A percentile compares a stretch with the other conserved stretches of the same genome.
Conservation (phyloP, 2,329 filamentous ascomycete species). For the Paecilomyces niveus region DNA sequence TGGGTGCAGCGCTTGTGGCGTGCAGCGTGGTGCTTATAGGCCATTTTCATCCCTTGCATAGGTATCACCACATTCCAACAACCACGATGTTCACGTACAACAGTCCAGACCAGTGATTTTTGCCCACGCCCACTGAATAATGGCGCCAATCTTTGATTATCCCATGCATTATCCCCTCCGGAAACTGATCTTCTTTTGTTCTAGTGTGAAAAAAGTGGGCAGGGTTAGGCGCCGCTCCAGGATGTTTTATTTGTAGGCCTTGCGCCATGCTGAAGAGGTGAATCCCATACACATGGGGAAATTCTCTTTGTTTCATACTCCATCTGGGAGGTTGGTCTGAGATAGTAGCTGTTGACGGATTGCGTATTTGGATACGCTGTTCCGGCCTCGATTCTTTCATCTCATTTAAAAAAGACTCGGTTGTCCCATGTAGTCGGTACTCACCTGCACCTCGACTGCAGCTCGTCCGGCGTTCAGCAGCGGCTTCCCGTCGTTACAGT, state of each 20-base stretch:
- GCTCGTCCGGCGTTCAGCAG: neutral
- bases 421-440: neutral
- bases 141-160: neutral
- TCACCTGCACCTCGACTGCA: neutral
- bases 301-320: neutral
- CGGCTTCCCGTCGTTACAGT: neutral
- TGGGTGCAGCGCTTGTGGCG: neutral
- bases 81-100: conserved; percentile 7
- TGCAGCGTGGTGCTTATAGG: neutral
- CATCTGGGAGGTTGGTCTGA: neutral
- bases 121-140: neutral
- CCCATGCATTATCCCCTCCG: neutral
- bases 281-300: neutral
- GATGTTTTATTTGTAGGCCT: neutral
- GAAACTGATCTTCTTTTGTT: neutral
- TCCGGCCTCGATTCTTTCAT: neutral
- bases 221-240: neutral
- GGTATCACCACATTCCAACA: conserved; percentile 13
- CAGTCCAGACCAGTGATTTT: neutral
- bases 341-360: neutral
- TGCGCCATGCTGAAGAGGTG: neutral
- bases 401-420: neutral
- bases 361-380: neutral
- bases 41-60: conserved; percentile 12
- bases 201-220: neutral